phyloP scores from a whole-genome alignment of 2,329 filamentous ascomycete species.

The Rhynchosporium secalis region DNA sequence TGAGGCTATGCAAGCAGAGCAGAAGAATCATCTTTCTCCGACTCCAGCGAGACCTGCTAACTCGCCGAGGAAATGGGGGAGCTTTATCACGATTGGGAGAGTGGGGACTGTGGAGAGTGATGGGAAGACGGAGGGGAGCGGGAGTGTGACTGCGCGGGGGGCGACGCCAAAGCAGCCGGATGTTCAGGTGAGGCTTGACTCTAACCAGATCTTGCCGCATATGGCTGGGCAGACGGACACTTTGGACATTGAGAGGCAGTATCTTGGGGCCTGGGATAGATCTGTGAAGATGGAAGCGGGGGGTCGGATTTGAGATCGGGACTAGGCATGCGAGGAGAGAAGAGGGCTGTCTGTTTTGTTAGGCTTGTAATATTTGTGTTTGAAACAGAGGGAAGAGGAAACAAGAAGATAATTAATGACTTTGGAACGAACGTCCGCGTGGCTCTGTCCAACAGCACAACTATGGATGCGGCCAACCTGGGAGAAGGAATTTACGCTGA shows the following conservation, averaged over 20 bases:
- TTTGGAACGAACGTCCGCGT: no score
- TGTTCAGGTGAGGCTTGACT: slow-evolving; percentile 1
- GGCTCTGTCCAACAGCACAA: no score
- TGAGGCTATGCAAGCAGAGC: slow-evolving; percentile 6
- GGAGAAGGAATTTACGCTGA: no score
- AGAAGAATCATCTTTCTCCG: slow-evolving; percentile 3
- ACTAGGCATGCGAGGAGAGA: neutral
- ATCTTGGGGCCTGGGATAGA: slow-evolving; percentile 6
- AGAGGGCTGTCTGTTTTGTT: slow-evolving; percentile 1
- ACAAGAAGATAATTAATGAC: no score
- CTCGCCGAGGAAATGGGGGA: slow-evolving; percentile 5
- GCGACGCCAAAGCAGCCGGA: slow-evolving; percentile 1
- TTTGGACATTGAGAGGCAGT: slow-evolving; percentile 1
- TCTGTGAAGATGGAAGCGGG: neutral
- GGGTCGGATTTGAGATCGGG: neutral
- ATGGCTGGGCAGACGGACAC: slow-evolving; percentile 6
- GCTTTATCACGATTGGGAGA: slow-evolving; percentile 3
- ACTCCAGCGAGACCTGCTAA: neutral
- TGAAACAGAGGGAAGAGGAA: neutral
- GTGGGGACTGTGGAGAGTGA: slow-evolving; percentile 4
- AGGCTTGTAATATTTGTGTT: neutral
- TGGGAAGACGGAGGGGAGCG: neutral
- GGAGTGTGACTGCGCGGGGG: neutral
- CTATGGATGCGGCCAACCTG: no score
- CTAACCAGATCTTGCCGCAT: slow-evolving; percentile 6